Evolutionary conservation across 2,329 filamentous ascomycete genomes (phyloP), one percentile per base, ranked within the genome.

Genomic region (Huntiella savannae): DNA sequence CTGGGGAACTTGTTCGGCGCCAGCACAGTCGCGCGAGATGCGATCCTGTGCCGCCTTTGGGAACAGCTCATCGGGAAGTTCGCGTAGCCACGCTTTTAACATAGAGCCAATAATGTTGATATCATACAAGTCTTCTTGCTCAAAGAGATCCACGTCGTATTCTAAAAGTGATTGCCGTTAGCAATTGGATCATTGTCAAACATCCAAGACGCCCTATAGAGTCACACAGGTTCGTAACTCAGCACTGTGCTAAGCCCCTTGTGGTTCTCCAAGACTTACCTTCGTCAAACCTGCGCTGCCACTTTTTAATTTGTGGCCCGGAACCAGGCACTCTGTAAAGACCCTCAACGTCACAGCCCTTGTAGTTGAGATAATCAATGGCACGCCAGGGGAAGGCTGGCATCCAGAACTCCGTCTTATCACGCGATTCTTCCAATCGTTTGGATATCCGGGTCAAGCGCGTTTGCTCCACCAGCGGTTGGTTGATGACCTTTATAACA

Each of bases 351-450:
- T 95, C 87, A 54, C 82, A 91, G 35, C 85, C 85, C 58, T 91
- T 92, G 62, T 87, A 91, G 60, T 95, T 95, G 45, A 96, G 68
- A 59, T 93, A 95, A 63, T 96, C 88, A 53, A 96, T 95, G 49
- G 86, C 92, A 52, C 88, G 73, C 82, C 88, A 95, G 0, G 88
- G 87, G 49, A 96, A 79, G 5, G 86, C 83, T 10, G 88, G 88
- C 87, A 96, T 94, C 88, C 88, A 96, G 58, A 92, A 96, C 57
- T 95, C 88, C 0, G 88, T 96, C 68, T 95, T 95, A 58, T 96
- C 88, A 51, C 79, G 75, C 7, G 87, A 94, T 50, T 82, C 76
- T 57, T 92, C 84, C 38, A 96, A 66, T 28, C 81, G 76, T 62
- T 88, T 92, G 5, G 86, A 92, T 58, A 96, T 95, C 52, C 88